Percentiles rank a stretch among this genome's conserved stretches.
phyloP scores from a whole-genome alignment of 1,284 basidiomycete genomes.

The Wolfiporia cocos region DNA sequence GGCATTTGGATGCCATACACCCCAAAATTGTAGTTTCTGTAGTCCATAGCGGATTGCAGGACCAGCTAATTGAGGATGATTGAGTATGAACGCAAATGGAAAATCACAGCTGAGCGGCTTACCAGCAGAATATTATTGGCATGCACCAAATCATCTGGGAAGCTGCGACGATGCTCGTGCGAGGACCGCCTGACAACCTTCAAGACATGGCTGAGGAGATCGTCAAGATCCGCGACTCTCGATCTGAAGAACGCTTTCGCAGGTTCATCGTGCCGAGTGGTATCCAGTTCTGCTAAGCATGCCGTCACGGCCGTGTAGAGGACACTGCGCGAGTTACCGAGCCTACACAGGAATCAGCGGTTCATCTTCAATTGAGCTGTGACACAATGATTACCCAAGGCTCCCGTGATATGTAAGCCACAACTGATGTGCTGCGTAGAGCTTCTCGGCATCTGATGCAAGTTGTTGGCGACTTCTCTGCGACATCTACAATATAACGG shows the following conservation, averaged over 20 bases:
- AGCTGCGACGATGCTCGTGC: constrained; percentile 33
- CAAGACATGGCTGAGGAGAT: constrained; percentile 47
- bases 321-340: constrained; percentile 46
- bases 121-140: constrained; percentile 72
- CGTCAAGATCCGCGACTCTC: constrained; percentile 56
- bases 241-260: constrained; percentile 84
- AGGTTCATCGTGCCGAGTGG: constrained; percentile 65
- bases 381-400: no score
- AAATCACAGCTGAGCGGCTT: constrained; percentile 18
- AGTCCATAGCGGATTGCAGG: constrained; percentile 66
- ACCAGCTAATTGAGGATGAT: constrained; percentile 44
- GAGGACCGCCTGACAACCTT: constrained; percentile 38
- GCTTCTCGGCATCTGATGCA: constrained; percentile 84
- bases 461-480: constrained; percentile 73
- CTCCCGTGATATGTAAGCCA: constrained; percentile 87
- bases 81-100: background rate
- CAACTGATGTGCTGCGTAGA: constrained; percentile 77
- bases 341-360: constrained; percentile 11
- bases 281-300: constrained; percentile 55
- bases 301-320: constrained; percentile 59
- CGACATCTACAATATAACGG: constrained; percentile 55
- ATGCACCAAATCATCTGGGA: constrained; percentile 51
- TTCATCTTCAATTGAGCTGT: background rate
- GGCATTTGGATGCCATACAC: constrained; percentile 76
- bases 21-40: constrained; percentile 63